Conservation (phyloP, 192 early-diverging fungal genomes). For the Coemansia sp. region DNA sequence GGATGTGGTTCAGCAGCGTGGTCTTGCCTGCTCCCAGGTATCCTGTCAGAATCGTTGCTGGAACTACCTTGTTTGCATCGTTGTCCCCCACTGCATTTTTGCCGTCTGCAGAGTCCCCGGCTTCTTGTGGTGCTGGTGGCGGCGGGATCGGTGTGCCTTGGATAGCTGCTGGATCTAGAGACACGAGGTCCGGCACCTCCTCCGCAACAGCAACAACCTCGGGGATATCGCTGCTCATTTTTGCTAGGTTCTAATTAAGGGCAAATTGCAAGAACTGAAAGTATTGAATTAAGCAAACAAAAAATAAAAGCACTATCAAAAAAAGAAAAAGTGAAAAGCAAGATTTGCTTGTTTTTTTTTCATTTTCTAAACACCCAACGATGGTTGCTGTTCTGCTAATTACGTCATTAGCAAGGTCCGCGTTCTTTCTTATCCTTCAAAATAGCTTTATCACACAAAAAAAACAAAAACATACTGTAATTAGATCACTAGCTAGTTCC, state of each 20-base stretch:
- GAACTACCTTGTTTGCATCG: constrained; percentile 33
- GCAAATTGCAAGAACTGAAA: not conserved
- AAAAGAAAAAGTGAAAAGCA: not conserved
- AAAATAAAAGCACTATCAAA: not conserved
- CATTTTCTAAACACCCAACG: not conserved
- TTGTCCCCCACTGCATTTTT: not conserved
- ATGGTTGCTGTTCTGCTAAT: not conserved
- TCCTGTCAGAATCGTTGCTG: constrained; percentile 62
- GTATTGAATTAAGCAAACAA: not conserved
- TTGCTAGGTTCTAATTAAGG: not conserved
- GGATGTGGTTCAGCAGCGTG: constrained; percentile 84
- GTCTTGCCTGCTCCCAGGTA: constrained; percentile 91
- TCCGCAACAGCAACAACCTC: constrained; percentile 21
- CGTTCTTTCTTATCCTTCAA: too few relatives aligned
- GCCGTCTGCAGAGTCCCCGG: not conserved
- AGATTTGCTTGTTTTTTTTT: not conserved
- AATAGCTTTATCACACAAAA: not conserved
- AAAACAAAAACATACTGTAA: not conserved
- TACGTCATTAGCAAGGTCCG: too few relatives aligned
- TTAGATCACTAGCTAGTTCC: constrained; percentile 13
- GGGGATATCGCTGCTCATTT: constrained; percentile 44
- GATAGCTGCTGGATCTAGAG: not conserved
- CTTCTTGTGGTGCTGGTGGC: not conserved
- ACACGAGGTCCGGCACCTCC: constrained; percentile 5
- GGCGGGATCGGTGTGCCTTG: not conserved